phyloP scores from a whole-genome alignment of 1,284 basidiomycete species.

The Omphalotus olearius region DNA sequence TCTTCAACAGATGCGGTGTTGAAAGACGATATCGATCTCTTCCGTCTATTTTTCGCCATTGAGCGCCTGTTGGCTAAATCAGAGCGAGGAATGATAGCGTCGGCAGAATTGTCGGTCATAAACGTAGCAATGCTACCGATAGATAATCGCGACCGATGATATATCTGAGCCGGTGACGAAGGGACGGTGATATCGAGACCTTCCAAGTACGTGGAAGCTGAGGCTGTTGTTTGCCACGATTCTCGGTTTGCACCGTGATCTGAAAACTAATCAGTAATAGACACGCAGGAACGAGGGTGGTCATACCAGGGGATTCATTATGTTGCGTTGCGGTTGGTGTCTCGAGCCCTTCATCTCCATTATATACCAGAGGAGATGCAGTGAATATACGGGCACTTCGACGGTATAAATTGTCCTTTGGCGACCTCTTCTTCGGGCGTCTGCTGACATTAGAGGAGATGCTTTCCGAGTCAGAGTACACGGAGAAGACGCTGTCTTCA shows the following conservation, averaged over 20 bases:
- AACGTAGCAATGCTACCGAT: conserved; percentile 54
- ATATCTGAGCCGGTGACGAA: conserved; percentile 27
- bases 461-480: conserved; percentile 15
- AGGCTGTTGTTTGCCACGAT: conserved; percentile 41
- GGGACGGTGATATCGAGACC: conserved; percentile 40
- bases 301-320: conserved; percentile 11
- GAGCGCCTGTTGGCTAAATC: not conserved
- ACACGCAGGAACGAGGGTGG: not conserved
- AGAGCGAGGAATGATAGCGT: conserved; percentile 22
- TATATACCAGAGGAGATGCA: conserved; percentile 16
- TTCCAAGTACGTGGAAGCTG: conserved; percentile 34
- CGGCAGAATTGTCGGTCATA: conserved; percentile 21
- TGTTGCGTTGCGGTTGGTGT: conserved; percentile 15
- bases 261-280: conserved; percentile 7
- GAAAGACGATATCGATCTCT: conserved; percentile 30
- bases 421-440: conserved; percentile 23
- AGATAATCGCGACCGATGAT: conserved; percentile 37
- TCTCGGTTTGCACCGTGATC: conserved; percentile 28
- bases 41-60: conserved; percentile 8
- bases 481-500: conserved; percentile 40
- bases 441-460: conserved; percentile 15
- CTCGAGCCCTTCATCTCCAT: conserved; percentile 1
- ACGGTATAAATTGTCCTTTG: conserved; percentile 12
- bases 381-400: conserved; percentile 22
- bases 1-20: conserved; percentile 29